phyloP scores from a whole-genome alignment of 352 stramenopile genomes.

The Globisporangium yorkense region DNA sequence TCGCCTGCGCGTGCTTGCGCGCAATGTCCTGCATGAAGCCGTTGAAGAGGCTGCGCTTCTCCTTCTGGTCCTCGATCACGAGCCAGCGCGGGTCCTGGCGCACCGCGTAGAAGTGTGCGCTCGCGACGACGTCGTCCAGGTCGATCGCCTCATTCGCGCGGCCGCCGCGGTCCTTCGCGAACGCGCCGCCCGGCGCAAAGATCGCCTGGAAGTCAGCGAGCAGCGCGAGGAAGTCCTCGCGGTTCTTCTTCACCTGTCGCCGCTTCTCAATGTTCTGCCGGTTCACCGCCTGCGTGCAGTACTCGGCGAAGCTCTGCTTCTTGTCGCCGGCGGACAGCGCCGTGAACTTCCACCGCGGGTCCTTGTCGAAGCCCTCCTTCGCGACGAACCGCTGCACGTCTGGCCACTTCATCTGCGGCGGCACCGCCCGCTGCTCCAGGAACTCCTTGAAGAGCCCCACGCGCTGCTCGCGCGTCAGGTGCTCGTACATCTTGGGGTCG shows the following conservation, averaged over 20 bases:
- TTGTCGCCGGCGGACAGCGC: slow-evolving; percentile 66
- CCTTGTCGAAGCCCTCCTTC: slow-evolving; percentile 51
- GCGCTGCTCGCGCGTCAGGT: slow-evolving; percentile 44
- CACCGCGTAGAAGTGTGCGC: slow-evolving; percentile 46
- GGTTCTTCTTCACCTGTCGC: slow-evolving; percentile 58
- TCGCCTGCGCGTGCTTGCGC: slow-evolving; percentile 41
- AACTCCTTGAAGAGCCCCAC: slow-evolving; percentile 67
- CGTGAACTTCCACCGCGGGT: slow-evolving; percentile 65
- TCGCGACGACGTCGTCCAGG: slow-evolving; percentile 43
- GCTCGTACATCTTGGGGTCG: slow-evolving; percentile 30
- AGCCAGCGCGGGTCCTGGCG: slow-evolving; percentile 61
- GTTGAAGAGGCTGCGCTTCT: slow-evolving; percentile 66
- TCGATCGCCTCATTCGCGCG: slow-evolving; percentile 7
- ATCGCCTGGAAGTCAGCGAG: slow-evolving; percentile 41
- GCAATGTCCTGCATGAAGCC: slow-evolving; percentile 60
- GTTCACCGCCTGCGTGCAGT: slow-evolving; percentile 70
- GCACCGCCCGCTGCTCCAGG: slow-evolving; percentile 62
- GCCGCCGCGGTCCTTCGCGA: too few relatives aligned
- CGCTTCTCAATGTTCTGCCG: slow-evolving; percentile 60
- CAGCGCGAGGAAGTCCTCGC: slow-evolving; percentile 76
- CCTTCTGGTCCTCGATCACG: slow-evolving; percentile 51
- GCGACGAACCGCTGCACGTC: slow-evolving; percentile 53
- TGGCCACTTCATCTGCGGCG: slow-evolving; percentile 65
- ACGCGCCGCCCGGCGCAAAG: slow-evolving; percentile 12
- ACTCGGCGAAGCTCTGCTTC: slow-evolving; percentile 82